Conservation (phyloP, 2,329 filamentous ascomycete genomes). For the Zalaria obscura region DNA sequence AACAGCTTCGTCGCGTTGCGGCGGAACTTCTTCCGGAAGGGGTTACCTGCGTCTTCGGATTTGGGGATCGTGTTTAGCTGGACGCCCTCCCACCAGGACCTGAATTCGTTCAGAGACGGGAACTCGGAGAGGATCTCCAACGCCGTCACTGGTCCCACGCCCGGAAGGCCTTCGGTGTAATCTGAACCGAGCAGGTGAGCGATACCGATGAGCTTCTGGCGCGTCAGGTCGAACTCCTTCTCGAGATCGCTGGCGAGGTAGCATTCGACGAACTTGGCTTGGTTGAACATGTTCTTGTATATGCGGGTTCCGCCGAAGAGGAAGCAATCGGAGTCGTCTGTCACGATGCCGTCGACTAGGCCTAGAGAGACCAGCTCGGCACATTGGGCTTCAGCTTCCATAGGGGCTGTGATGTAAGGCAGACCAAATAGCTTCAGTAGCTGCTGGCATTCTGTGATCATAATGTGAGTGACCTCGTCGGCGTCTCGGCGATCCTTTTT, state of each 20-base stretch:
- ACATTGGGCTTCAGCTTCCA: conserved; percentile 98
- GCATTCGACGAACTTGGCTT: conserved; percentile 94
- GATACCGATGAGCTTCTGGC: conserved; percentile 76
- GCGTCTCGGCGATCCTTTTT: conserved; percentile 93
- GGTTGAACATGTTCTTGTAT: conserved; percentile 99
- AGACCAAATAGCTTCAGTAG: conserved; percentile 82
- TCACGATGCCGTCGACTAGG: conserved; percentile 93
- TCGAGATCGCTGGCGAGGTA: conserved; percentile 76
- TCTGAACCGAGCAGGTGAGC: conserved; percentile 87
- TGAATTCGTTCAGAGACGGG: conserved; percentile 58
- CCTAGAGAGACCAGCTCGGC: conserved; percentile 76
- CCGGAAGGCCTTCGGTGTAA: conserved; percentile 84
- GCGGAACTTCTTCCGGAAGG: conserved; percentile 77
- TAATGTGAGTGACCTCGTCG: conserved; percentile 90
- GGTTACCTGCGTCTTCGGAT: conserved; percentile 36
- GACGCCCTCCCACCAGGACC: conserved; percentile 73
- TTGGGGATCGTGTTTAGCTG: conserved; percentile 53
- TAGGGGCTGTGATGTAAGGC: conserved; percentile 91
- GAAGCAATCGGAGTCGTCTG: conserved; percentile 93
- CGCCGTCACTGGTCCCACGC: conserved; percentile 86
- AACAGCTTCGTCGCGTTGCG: conserved; percentile 78
- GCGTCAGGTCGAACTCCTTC: conserved; percentile 73
- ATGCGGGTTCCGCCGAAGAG: conserved; percentile 91
- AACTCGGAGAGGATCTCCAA: conserved; percentile 93
- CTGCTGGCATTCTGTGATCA: conserved; percentile 91